phyloP scores from a whole-genome alignment of 257 asterid species.

The Craterostigma plantagineum region DNA sequence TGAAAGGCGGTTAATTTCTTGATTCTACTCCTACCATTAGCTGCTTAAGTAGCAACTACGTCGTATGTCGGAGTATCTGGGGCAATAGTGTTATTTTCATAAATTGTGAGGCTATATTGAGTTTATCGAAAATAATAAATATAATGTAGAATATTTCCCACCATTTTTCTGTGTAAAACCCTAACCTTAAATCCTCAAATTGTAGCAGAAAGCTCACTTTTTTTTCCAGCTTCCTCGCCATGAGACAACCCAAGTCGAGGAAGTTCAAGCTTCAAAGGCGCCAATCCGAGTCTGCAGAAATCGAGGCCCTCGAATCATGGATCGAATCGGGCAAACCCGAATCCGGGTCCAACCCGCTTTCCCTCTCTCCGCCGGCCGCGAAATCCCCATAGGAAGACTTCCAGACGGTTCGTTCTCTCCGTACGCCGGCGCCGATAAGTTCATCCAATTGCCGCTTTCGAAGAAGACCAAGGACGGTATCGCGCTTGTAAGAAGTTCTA shows the following conservation, averaged over 20 bases:
- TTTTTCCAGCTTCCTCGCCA: neutral
- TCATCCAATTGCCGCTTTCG: constrained; percentile 55
- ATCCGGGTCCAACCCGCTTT: constrained; percentile 61
- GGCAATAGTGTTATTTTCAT: too few relatives aligned
- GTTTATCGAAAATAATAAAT: too few relatives aligned
- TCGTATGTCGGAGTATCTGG: too few relatives aligned
- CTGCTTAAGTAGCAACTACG: too few relatives aligned
- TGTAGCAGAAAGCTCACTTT: too few relatives aligned
- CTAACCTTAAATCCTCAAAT: too few relatives aligned
- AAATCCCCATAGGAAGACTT: constrained; percentile 39
- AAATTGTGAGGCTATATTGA: too few relatives aligned
- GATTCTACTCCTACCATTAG: too few relatives aligned
- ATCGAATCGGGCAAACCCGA: constrained; percentile 47
- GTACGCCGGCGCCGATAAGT: constrained; percentile 51
- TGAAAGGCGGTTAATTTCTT: too few relatives aligned
- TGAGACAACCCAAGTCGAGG: constrained; percentile 39
- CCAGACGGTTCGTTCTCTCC: constrained; percentile 48
- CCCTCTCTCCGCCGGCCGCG: constrained; percentile 27
- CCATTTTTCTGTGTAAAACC: too few relatives aligned
- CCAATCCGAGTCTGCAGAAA: constrained; percentile 37
- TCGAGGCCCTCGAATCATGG: constrained; percentile 69
- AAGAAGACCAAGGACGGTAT: constrained; percentile 78
- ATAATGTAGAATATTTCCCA: too few relatives aligned
- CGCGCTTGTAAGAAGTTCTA: constrained; percentile 15
- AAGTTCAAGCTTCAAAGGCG: constrained; percentile 35